These are phyloP conservation scores for Solanum chiquidenum DNA, from an alignment of 257 asterid genomes.

Conservation along the genomic window DNA sequence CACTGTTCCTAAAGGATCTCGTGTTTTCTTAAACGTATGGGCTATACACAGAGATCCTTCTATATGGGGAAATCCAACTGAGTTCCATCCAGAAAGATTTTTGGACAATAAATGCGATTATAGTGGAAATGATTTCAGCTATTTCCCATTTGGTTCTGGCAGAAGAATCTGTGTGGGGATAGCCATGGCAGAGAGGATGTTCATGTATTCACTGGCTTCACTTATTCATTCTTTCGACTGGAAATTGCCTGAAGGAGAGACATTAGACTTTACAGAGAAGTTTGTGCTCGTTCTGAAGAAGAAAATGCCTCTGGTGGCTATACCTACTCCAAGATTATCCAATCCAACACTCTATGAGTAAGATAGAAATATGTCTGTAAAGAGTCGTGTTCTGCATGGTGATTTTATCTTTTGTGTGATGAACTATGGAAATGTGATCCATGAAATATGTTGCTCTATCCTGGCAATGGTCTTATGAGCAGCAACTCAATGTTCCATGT, in stretches of 20 bases:
- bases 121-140: conserved; percentile 46
- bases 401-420: too few relatives aligned
- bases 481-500: not conserved
- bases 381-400: too few relatives aligned
- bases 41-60: conserved; percentile 53
- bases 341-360: conserved; percentile 22
- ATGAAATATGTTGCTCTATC: not conserved
- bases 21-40: conserved; percentile 58
- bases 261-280: conserved; percentile 37
- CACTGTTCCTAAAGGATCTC: conserved; percentile 40
- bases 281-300: conserved; percentile 55
- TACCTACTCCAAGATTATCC: conserved; percentile 42
- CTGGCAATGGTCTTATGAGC: not conserved
- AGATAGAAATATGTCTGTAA: not conserved
- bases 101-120: conserved; percentile 27
- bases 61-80: conserved; percentile 33
- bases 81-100: conserved; percentile 48
- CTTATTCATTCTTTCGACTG: conserved; percentile 51
- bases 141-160: conserved; percentile 62
- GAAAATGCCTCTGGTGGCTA: conserved; percentile 37
- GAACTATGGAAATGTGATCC: too few relatives aligned
- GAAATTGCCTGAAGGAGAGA: conserved; percentile 26
- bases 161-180: conserved; percentile 55
- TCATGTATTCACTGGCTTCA: conserved; percentile 46
- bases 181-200: conserved; percentile 55